A percentile compares a stretch with the other conserved stretches of the same genome.
Evolutionary conservation across 2,329 filamentous ascomycete genomes (phyloP).

Genomic region (Hymenoscyphus repandus): DNA sequence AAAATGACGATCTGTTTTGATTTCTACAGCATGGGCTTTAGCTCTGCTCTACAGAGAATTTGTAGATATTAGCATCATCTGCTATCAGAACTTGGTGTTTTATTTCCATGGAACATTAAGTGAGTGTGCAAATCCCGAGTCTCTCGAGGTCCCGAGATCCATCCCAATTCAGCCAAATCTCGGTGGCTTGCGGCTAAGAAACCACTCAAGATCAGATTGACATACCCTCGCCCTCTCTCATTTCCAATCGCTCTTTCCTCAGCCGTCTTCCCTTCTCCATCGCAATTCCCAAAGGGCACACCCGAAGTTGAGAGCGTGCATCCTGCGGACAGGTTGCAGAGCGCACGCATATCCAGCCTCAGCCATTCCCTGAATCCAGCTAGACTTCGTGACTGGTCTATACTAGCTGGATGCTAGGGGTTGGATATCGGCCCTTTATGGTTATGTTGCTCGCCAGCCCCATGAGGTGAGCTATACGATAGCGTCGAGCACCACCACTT

Average conservation of each 20-base stretch:
- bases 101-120: constrained; percentile 6
- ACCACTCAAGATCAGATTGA: background rate
- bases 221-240: background rate
- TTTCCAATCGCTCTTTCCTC: background rate
- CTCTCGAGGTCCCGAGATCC: background rate
- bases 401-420: background rate
- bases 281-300: constrained; percentile 6
- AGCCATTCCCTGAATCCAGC: background rate
- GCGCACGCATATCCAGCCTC: constrained; percentile 1
- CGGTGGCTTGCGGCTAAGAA: constrained; percentile 7
- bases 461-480: background rate
- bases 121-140: background rate
- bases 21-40: constrained; percentile 12
- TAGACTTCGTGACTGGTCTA: background rate
- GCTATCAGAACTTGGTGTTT: background rate
- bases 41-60: background rate
- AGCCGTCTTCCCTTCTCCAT: background rate
- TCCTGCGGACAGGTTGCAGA: background rate
- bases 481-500: background rate
- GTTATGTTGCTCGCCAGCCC: constrained; percentile 1
- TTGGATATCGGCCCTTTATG: constrained; percentile 1
- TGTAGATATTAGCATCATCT: background rate
- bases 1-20: background rate
- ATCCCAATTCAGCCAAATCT: constrained; percentile 5
- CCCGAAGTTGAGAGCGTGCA: constrained; percentile 2